Conservation (phyloP, 257 asterid genomes). For the Solanum medicagineum region DNA sequence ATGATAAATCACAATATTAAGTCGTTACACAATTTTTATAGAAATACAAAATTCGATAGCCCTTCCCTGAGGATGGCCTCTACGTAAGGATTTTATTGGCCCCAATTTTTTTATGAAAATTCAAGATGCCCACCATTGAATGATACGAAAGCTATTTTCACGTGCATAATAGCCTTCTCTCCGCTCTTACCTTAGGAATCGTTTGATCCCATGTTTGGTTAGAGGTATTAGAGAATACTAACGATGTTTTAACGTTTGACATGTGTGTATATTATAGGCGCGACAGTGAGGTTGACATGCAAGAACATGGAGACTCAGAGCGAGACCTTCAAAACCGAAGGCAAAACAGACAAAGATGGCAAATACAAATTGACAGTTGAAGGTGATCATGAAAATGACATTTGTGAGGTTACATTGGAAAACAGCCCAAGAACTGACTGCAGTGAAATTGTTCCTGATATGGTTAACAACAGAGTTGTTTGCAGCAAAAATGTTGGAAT, state of each 20-base stretch:
- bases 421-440: constrained; percentile 20
- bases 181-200: no score
- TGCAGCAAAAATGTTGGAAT: constrained; percentile 25
- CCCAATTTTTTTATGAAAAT: no score
- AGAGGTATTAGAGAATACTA: no score
- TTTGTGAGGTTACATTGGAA: constrained; percentile 20
- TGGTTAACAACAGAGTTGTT: constrained; percentile 4
- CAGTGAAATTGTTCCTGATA: not conserved
- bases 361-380: constrained; percentile 8
- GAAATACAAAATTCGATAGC: no score
- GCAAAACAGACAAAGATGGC: constrained; percentile 7
- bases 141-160: no score
- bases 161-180: no score
- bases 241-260: not conserved
- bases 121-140: no score
- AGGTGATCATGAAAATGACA: constrained; percentile 31
- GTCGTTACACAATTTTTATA: no score
- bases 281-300: constrained; percentile 25
- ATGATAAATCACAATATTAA: no score
- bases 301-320: not conserved
- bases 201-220: no score
- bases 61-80: no score
- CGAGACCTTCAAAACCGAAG: not conserved
- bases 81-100: no score
- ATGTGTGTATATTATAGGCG: constrained; percentile 1